Evolutionary conservation across 1,139 yeast genomes (phyloP).

Genomic region (Zygoascus sp.): DNA sequence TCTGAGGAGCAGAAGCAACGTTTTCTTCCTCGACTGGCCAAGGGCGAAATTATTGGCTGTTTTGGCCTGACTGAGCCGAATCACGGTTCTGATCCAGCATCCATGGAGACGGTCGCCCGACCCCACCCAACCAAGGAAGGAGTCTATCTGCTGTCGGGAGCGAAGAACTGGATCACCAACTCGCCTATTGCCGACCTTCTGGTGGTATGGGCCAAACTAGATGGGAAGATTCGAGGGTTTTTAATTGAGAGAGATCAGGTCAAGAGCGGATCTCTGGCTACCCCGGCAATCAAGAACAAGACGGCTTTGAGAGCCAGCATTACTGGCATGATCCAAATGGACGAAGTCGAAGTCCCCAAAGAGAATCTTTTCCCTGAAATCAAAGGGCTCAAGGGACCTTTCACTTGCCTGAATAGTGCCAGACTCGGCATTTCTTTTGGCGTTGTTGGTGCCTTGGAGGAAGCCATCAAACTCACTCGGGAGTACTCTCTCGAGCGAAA

Average conservation of each 20-base stretch:
- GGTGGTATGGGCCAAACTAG: conserved; percentile 44
- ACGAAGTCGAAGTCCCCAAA: conserved; percentile 42
- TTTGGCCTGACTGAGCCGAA: conserved; percentile 46
- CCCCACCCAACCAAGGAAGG: conserved; percentile 42
- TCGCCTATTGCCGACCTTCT: conserved; percentile 44
- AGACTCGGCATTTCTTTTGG: conserved; percentile 46
- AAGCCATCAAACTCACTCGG: conserved; percentile 38
- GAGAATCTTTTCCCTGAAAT: conserved; percentile 40
- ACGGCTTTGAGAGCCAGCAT: conserved; percentile 41
- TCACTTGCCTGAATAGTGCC: conserved; percentile 43
- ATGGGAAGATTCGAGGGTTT: conserved; percentile 43
- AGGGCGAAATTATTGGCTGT: conserved; percentile 43
- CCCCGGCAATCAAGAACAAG: conserved; percentile 41
- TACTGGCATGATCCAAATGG: conserved; percentile 44
- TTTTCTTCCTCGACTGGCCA: conserved; percentile 39
- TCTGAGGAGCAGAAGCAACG: conserved; percentile 41
- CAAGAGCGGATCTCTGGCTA: conserved; percentile 34
- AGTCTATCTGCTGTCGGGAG: conserved; percentile 40
- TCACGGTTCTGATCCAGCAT: conserved; percentile 45
- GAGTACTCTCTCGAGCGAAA: conserved; percentile 39
- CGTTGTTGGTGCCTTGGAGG: conserved; percentile 43
- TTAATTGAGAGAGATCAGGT: conserved; percentile 38
- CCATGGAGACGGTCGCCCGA: conserved; percentile 43
- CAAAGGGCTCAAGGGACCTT: conserved; percentile 43
- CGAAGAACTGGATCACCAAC: conserved; percentile 46